phyloP scores from a whole-genome alignment of 2,329 filamentous ascomycete genomes.

The Arthrobotrys iridis region DNA sequence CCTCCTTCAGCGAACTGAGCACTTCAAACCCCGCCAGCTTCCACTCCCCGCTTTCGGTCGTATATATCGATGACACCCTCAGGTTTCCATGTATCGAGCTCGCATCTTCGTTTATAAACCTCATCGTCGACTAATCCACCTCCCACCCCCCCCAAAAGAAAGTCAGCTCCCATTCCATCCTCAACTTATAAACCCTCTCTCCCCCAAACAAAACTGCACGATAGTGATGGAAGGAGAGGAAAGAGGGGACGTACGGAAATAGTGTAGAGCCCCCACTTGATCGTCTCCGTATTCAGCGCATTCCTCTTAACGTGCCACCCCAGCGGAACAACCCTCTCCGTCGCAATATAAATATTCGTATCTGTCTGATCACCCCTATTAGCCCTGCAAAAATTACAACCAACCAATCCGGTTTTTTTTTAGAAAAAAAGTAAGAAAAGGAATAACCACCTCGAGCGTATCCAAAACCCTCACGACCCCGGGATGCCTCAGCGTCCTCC shows the following conservation, averaged over 20 bases:
- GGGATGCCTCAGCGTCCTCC: constrained; percentile 90
- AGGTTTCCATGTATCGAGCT: constrained; percentile 89
- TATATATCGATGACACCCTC: constrained; percentile 86
- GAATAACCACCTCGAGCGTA: constrained; percentile 79
- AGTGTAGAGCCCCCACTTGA: constrained; percentile 94
- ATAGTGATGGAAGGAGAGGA: not conserved
- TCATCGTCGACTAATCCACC: too few species aligned
- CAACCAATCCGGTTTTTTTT: too few species aligned
- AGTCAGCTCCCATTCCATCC: too few species aligned
- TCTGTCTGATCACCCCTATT: constrained; percentile 73
- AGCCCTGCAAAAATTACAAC: constrained; percentile 51
- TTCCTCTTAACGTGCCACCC: constrained; percentile 90
- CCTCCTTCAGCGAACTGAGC: constrained; percentile 92
- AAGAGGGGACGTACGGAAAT: constrained; percentile 71
- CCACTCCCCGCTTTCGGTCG: constrained; percentile 97
- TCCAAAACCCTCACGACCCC: constrained; percentile 94
- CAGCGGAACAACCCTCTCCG: constrained; percentile 85
- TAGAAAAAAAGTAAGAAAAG: constrained; percentile 17
- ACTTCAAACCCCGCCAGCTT: constrained; percentile 94
- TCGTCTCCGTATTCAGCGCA: constrained; percentile 86
- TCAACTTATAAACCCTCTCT: constrained; percentile 8
- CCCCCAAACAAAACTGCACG: not conserved
- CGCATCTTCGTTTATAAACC: constrained; percentile 95
- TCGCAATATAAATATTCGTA: constrained; percentile 93
- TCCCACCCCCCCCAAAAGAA: too few species aligned